These are phyloP conservation scores for Hippophae tibetana DNA, from an alignment of 306 rosid genomes.

Conservation along the genomic window DNA sequence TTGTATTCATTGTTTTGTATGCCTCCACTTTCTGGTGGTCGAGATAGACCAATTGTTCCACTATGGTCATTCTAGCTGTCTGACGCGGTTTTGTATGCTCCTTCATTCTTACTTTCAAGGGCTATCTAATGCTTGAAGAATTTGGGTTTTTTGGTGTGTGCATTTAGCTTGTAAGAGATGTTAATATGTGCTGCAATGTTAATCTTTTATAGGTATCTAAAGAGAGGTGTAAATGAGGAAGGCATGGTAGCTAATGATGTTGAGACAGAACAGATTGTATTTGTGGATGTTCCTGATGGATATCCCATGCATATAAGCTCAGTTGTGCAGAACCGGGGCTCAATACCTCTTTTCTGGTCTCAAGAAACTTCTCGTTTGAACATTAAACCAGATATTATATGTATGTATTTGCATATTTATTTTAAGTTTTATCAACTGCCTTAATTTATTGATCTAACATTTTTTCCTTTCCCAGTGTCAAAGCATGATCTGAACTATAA, in stretches of 20 bases:
- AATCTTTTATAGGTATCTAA: slow-evolving; percentile 59
- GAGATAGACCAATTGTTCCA: neutral
- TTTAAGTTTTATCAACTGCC: neutral
- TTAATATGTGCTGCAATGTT: slow-evolving; percentile 3
- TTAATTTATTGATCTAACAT: slow-evolving; percentile 18
- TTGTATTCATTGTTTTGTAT: neutral
- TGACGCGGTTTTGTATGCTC: no score
- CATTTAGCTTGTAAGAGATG: neutral
- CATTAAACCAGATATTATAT: slow-evolving; percentile 81
- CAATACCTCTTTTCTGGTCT: slow-evolving; percentile 97
- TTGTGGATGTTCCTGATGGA: slow-evolving; percentile 59
- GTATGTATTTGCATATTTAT: slow-evolving; percentile 36
- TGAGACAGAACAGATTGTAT: slow-evolving; percentile 92
- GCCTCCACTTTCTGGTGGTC: neutral
- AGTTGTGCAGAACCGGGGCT: slow-evolving; percentile 86
- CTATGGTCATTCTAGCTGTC: neutral
- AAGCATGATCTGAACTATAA: slow-evolving; percentile 56
- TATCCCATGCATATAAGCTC: slow-evolving; percentile 73
- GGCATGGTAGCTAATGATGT: slow-evolving; percentile 99
- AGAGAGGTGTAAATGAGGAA: slow-evolving; percentile 91
- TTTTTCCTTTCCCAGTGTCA: slow-evolving; percentile 51
- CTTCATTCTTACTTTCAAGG: no score
- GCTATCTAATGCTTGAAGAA: neutral
- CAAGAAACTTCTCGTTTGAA: slow-evolving; percentile 95
- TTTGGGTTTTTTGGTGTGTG: neutral